Base-by-base conservation (phyloP, 176 grass and related monocot genomes). In the Ensete glaucum region DNA sequence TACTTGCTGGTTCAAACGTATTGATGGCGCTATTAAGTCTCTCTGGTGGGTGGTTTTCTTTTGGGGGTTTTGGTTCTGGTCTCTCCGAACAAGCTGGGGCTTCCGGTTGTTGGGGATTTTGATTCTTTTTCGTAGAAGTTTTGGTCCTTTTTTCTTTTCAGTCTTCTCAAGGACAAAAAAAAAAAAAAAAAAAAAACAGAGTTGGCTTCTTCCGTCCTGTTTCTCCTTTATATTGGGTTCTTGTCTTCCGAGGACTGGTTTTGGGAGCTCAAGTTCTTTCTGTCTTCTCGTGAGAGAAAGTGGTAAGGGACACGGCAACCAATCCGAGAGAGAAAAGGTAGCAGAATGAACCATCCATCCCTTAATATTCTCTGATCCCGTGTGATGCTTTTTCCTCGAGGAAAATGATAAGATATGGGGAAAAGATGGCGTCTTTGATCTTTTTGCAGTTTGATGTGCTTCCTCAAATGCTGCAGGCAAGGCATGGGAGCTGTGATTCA, bases 81-180 rank as follows among this genome's bases (percentile, higher is more conserved):
- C 74, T 72, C 77, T 22, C 73, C 8, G 55, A 51, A 59, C 81
- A 62, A 25, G 81, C 78, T 65, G 66, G 63, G 75, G 57, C 9
- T 85, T 76, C 4, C 66, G 69, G 73, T 71, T 69, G 59, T 79
- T 34, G 69, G 76, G 75, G 51, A 68, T 1, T 49, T 76, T 75
- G 71, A 64, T 82, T 53, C 62, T 43, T 43, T 72, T 74, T 72
- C 52, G 57, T 56, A 64, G 50, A 19, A 77, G 73, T 67, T 68
- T 51, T 23, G 9, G 57, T 25, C 8, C 72, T 43, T 43, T 79
- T 81, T 76, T 72, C 53, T 85, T 96, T 89, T 84, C 86, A 79
- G 54, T 73, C 68, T 71, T 73, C 50, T 71, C 71, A 16, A 73
- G 49, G 16, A 87, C 24, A 25, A 86, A 60, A 83, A 83, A 34